These are phyloP conservation scores for Linum trigynum DNA, from an alignment of 345 rosid genomes.

Conservation along the genomic window DNA sequence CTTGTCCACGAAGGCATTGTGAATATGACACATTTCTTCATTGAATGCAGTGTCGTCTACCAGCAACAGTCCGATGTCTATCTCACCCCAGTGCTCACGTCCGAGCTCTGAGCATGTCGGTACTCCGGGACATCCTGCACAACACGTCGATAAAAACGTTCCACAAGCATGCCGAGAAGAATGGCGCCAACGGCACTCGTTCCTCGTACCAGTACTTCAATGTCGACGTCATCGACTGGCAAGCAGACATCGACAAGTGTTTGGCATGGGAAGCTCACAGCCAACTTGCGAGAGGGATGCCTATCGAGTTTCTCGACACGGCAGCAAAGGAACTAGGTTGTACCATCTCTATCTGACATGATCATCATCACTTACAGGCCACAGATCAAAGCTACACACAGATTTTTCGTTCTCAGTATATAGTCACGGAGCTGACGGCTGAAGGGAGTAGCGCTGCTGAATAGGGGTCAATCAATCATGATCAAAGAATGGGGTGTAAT, in stretches of 20 bases:
- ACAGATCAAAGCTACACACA: too few species aligned
- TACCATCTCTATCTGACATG: conserved; percentile 35
- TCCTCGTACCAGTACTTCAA: conserved; percentile 42
- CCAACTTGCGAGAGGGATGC: conserved; percentile 53
- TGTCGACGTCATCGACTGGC: conserved; percentile 57
- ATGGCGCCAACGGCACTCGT: conserved; percentile 34
- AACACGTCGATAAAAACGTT: conserved; percentile 32
- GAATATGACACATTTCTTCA: too few species aligned
- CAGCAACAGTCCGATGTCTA: conserved; percentile 73
- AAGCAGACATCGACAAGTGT: conserved; percentile 66
- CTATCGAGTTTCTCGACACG: conserved; percentile 48
- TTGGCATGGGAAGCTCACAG: conserved; percentile 86
- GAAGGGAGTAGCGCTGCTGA: too few species aligned
- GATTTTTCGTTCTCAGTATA: too few species aligned
- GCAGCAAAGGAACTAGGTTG: conserved; percentile 88
- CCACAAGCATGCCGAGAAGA: conserved; percentile 34
- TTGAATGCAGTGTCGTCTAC: conserved; percentile 74
- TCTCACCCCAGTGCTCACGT: conserved; percentile 95
- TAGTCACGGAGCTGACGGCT: too few species aligned
- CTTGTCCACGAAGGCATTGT: too few species aligned
- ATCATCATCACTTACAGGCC: neutral
- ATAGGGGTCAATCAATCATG: too few species aligned
- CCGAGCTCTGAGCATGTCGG: conserved; percentile 81
- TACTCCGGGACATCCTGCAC: conserved; percentile 60
- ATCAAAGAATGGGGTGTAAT: too few species aligned